Evolutionary conservation across 2,329 filamentous ascomycete genomes (phyloP), one percentile per base, ranked within the genome.

Genomic region (Colletotrichum agaves): DNA sequence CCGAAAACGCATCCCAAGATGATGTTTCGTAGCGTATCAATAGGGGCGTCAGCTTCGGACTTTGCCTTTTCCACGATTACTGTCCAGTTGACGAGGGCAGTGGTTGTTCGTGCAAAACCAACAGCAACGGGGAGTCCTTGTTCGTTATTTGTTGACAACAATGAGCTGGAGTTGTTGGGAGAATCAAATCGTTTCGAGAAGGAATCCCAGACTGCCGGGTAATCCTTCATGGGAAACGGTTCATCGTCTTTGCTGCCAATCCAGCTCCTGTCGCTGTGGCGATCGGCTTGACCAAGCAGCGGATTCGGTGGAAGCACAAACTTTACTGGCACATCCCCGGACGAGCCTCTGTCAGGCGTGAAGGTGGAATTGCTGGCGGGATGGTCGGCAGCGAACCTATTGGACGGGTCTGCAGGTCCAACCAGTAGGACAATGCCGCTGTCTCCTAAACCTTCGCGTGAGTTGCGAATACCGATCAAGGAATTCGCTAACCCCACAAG

Each of bases 1-100:
- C 91, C 93, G 75, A 97, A 97, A 0, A 97, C 91, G 69, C 93
- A 97, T 5, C 89, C 93, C 2, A 97, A 79, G 2, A 98, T 86
- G 57, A 97, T 93, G 53, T 91, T 90, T 19, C 92, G 88, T n/a
- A 97, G 83, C 19, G 88, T 89, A 31, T 83, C 79, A 64, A 97
- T 94, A 0, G 94, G 92, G 7, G 84, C 83, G 80, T 91, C 94
- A 0, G 94, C 93, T 78, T 97, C 94, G 21, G 77, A 77, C 70
- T 88, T 88, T 2, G 88, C 83, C 77, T 96, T 90, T 75, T 97
- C 94, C 1, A 97, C 87, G 2, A 97, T 73, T 3, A 98, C 81
- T 5, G 92, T 89, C 94, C 94, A 98, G 73, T 95, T 88, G 7
- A 92, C 92, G 59, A 97, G 79, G 0, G 80, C 76, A 5, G 85